Percentiles rank a stretch among this genome's conserved stretches.
Evolutionary conservation across 192 early-diverging fungal species (phyloP).

Genomic region (Funneliformis mosseae): DNA sequence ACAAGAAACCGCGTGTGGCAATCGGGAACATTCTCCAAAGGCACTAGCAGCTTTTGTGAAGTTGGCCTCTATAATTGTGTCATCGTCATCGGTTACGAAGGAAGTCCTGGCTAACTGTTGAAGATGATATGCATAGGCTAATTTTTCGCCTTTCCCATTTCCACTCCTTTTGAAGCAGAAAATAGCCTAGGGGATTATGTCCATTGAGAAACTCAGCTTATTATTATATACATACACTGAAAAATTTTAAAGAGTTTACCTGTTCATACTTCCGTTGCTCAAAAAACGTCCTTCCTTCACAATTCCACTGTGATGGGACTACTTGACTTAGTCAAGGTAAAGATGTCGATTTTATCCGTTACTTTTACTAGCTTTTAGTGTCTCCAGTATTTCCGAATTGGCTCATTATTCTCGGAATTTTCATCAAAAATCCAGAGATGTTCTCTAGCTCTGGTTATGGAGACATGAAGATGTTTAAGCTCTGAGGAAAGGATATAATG

Average conservation of each 20-base stretch:
- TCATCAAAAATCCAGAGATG: slow-evolving; percentile 18
- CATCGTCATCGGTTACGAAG: background rate
- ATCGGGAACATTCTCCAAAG: slow-evolving; percentile 4
- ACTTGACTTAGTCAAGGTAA: slow-evolving; percentile 7
- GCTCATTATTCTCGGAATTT: background rate
- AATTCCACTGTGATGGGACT: background rate
- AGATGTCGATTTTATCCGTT: background rate
- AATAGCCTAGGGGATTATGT: slow-evolving; percentile 18
- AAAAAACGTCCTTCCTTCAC: slow-evolving; percentile 5
- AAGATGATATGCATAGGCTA: slow-evolving; percentile 20
- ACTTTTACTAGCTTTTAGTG: slow-evolving; percentile 1
- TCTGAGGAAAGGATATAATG: slow-evolving; percentile 3
- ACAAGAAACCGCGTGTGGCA: slow-evolving; percentile 1
- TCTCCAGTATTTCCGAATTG: slow-evolving; percentile 13
- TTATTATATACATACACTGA: background rate
- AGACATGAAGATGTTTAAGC: background rate
- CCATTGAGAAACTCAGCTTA: background rate
- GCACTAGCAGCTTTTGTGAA: background rate
- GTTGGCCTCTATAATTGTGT: background rate
- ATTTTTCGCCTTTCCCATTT: background rate
- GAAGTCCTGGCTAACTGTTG: slow-evolving; percentile 6
- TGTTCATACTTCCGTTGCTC: slow-evolving; percentile 16
- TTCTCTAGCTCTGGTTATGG: slow-evolving; percentile 6
- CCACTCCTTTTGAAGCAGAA: slow-evolving; percentile 15
- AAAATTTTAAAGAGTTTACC: slow-evolving; percentile 4